A percentile compares a stretch with the other conserved stretches of the same genome.
Evolutionary conservation across 1,139 yeast species (phyloP).

Genomic region (Arxiozyma telluris): DNA sequence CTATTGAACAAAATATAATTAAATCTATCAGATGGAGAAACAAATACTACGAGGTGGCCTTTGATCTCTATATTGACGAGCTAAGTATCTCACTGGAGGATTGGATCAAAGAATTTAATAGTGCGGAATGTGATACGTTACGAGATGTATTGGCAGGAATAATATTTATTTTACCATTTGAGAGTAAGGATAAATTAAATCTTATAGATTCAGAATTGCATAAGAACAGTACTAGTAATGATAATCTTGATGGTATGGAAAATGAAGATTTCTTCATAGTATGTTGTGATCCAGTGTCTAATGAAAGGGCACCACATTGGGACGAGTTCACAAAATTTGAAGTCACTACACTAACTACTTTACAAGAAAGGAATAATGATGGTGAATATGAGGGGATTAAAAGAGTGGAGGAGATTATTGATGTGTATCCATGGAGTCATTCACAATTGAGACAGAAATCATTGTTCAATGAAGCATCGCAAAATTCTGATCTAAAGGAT

Average conservation of each 20-base stretch:
- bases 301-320: background rate
- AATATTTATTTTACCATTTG: slow-evolving; percentile 12
- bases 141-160: slow-evolving; percentile 27
- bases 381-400: slow-evolving; percentile 23
- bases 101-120: slow-evolving; percentile 24
- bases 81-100: slow-evolving; percentile 12
- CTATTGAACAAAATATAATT: slow-evolving; percentile 11
- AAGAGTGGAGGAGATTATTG: slow-evolving; percentile 25
- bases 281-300: slow-evolving; percentile 5
- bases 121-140: slow-evolving; percentile 21
- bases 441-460: slow-evolving; percentile 4
- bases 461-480: background rate
- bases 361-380: slow-evolving; percentile 14
- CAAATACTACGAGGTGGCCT: slow-evolving; percentile 24
- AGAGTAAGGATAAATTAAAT: background rate
- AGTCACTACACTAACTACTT: slow-evolving; percentile 12
- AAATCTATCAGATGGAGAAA: slow-evolving; percentile 23
- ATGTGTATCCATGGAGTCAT: slow-evolving; percentile 24
- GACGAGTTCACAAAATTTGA: slow-evolving; percentile 13
- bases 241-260: background rate
- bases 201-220: background rate
- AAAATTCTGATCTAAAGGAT: background rate
- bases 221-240: background rate
- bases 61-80: slow-evolving; percentile 30
- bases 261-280: slow-evolving; percentile 9